Conservation (phyloP, 73 alveolate species). For the Tetrahymena borealis region DNA sequence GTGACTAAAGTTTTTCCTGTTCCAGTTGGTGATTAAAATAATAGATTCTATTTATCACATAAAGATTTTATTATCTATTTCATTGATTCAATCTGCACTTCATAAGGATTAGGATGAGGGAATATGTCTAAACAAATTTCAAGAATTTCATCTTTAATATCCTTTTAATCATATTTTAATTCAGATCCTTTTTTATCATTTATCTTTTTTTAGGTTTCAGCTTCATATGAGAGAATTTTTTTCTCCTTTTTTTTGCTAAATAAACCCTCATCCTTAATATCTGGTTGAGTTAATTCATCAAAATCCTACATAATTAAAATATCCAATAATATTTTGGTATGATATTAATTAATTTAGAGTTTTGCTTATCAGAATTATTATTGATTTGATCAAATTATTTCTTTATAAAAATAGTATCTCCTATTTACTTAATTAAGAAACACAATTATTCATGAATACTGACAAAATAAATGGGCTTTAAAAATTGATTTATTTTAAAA, state of each 20-base stretch:
- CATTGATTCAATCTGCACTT: not conserved
- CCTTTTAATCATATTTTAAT: too few species aligned
- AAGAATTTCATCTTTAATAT: not conserved
- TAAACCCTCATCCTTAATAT: not conserved
- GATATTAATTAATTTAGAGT: too few species aligned
- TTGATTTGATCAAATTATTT: too few species aligned
- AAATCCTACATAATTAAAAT: too few species aligned
- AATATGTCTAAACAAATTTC: not conserved
- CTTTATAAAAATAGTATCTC: too few species aligned
- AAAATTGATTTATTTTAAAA: too few species aligned
- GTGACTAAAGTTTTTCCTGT: conserved; percentile 78
- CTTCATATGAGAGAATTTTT: not conserved
- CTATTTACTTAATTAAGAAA: too few species aligned
- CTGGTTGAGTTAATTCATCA: not conserved
- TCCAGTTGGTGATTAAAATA: conserved; percentile 73
- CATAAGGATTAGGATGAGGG: not conserved
- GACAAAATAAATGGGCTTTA: too few species aligned
- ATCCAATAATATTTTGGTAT: too few species aligned
- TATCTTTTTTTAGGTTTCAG: not conserved
- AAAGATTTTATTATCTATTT: not conserved
- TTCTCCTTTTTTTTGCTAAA: too few species aligned
- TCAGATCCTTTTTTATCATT: not conserved
- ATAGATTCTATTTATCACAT: not conserved
- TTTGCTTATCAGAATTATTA: too few species aligned
- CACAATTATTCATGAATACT: too few species aligned